Conservation (phyloP, 2,329 filamentous ascomycete species). For the Hypoxylon rubiginosum region DNA sequence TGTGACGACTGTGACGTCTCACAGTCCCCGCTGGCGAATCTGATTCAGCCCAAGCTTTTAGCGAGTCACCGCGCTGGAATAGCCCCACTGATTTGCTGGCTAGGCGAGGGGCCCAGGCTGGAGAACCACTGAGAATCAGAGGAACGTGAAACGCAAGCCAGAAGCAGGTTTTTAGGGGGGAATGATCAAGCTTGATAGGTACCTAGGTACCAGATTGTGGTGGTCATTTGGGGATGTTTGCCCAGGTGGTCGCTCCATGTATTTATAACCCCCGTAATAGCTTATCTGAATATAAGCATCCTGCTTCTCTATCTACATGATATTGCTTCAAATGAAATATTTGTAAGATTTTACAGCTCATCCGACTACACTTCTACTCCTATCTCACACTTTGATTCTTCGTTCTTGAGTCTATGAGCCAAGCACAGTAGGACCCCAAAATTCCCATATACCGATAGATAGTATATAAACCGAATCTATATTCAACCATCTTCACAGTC, state of each 20-base stretch:
- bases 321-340: neutral
- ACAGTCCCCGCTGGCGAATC: conserved; percentile 25
- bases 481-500: too few relatives aligned
- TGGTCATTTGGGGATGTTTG: neutral
- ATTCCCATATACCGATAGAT: too few relatives aligned
- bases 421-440: too few relatives aligned
- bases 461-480: too few relatives aligned
- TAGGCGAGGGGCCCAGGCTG: conserved; percentile 30
- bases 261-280: neutral
- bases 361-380: neutral
- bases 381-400: too few relatives aligned
- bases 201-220: too few relatives aligned
- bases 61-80: conserved; percentile 28
- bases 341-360: neutral
- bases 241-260: neutral
- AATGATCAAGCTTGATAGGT: neutral
- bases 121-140: conserved; percentile 19
- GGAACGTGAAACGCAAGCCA: conserved; percentile 33
- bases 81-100: conserved; percentile 36
- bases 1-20: conserved; percentile 41
- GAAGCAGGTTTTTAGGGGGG: conserved; percentile 33
- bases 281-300: neutral
- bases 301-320: neutral
- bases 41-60: conserved; percentile 37
- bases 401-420: too few relatives aligned